Base-by-base conservation (phyloP, 2,329 filamentous ascomycete genomes). In the Neofusicoccum umdonicola region DNA sequence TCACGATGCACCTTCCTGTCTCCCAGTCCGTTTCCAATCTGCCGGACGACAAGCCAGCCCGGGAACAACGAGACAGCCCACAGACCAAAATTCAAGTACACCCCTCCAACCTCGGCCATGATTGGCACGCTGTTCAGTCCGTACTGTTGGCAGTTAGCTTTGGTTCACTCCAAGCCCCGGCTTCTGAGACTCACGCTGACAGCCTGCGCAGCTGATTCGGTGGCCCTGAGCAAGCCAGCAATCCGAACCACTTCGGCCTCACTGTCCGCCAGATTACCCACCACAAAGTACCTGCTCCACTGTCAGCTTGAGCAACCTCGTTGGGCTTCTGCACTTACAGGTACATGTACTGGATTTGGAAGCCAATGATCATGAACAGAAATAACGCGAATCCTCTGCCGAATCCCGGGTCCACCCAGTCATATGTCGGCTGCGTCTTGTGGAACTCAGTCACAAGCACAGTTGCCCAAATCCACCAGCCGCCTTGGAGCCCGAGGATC, bases 271-370 rank as follows among this genome's bases (percentile, higher is more conserved):
- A 92, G 73, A 68, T 90, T 88, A 3, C 86, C 83, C 9, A 92
- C 84, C 66, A 92, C 80, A 70, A 92, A 92, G 77, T 91, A 91
- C n/a, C 62, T 64, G 22, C n/a, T 4, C 42, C 11, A 17, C 17
- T n/a, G 44, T 64, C n/a, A 64, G 62, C 54, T 6, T 22, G 15
- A 19, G 27, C 13, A 35, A 35, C 2, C 19, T 1, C 42, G 15
- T 1, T 13, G 4, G 2, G 0, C 31, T 7, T 9, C 3, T n/a
- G 15, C 22, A 42, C 62, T 64, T 73, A 86, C 81, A 91, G 75
- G 72, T 87, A 91, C 68, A 91, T 81, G 72, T 92, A 92, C 73
- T 92, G 92, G 7, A 91, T 68, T 75, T 92, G 89, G 69, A 92
- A 92, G 0, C 87, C 85, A 11, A 85, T 76, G 0, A 87, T 86